A percentile compares a stretch with the other conserved stretches of the same genome.
Conservation (phyloP, 306 rosid species). For the Sechiopsis laciniata region DNA sequence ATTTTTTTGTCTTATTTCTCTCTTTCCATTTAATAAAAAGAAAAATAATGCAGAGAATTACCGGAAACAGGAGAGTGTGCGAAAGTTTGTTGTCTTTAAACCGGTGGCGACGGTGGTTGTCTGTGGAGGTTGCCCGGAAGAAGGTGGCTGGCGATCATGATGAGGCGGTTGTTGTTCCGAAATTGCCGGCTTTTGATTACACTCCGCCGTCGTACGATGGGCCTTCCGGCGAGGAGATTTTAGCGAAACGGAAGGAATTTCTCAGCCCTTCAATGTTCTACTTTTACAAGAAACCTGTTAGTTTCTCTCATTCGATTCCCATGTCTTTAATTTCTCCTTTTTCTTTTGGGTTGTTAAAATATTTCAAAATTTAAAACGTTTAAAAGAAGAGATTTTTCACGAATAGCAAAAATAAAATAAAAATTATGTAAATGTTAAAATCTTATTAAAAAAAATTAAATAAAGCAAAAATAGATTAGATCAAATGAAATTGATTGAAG, state of each 20-base stretch:
- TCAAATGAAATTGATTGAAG: too few species aligned
- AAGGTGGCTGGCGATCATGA: constrained; percentile 13
- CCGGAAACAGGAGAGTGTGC: constrained; percentile 27
- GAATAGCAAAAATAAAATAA: too few species aligned
- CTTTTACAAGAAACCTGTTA: constrained; percentile 63
- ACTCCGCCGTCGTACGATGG: constrained; percentile 65
- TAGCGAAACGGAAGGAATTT: constrained; percentile 61
- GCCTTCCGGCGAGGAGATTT: constrained; percentile 56
- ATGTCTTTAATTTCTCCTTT: neutral
- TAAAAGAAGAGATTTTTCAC: too few species aligned
- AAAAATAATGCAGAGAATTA: constrained; percentile 46
- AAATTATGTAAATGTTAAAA: too few species aligned
- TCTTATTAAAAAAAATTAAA: too few species aligned
- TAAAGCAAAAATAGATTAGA: too few species aligned
- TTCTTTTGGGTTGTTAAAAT: neutral
- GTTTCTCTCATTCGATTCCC: constrained; percentile 19
- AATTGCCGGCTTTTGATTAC: constrained; percentile 64
- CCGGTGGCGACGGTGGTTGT: constrained; percentile 29
- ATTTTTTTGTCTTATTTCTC: neutral
- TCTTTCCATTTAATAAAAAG: neutral
- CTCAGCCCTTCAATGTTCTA: constrained; percentile 73
- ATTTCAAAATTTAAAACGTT: too few species aligned
- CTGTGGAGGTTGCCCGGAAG: constrained; percentile 31
- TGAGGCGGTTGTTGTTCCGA: constrained; percentile 18
- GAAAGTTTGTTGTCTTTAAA: neutral